Conservation (phyloP, 306 rosid genomes). For the Rosa multiflora region DNA sequence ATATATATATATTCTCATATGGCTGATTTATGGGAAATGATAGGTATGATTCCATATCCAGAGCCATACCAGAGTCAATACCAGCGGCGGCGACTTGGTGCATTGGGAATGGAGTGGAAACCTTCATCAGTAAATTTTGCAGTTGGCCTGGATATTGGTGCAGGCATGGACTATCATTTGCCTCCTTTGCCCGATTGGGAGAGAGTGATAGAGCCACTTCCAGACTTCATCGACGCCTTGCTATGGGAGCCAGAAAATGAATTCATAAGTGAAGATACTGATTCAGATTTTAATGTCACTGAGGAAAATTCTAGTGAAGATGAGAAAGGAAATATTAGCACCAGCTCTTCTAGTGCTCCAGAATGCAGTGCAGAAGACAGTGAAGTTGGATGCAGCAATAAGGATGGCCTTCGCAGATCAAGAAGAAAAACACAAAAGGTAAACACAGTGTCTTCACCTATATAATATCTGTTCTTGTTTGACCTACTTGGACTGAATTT, state of each 20-base stretch:
- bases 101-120: slow-evolving; percentile 84
- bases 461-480: slow-evolving; percentile 22
- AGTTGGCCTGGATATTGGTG: slow-evolving; percentile 60
- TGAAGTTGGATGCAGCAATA: slow-evolving; percentile 37
- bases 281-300: slow-evolving; percentile 74
- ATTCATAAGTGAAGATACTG: slow-evolving; percentile 61
- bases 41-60: slow-evolving; percentile 87
- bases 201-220: slow-evolving; percentile 68
- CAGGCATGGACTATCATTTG: slow-evolving; percentile 59
- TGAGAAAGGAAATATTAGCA: slow-evolving; percentile 51
- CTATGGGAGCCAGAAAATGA: slow-evolving; percentile 85
- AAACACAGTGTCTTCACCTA: slow-evolving; percentile 31
- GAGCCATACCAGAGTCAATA: slow-evolving; percentile 85
- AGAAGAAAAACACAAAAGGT: slow-evolving; percentile 62
- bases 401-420: slow-evolving; percentile 72
- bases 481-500: slow-evolving; percentile 26
- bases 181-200: slow-evolving; percentile 88
- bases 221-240: slow-evolving; percentile 72
- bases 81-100: slow-evolving; percentile 82
- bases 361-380: slow-evolving; percentile 56
- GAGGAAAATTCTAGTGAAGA: slow-evolving; percentile 73
- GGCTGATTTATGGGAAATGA: slow-evolving; percentile 22
- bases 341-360: slow-evolving; percentile 55
- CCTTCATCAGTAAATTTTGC: slow-evolving; percentile 66
- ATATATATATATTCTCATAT: slow-evolving; percentile 24